Conservation (phyloP, 164 flowering plant species). For the Chimonanthus salicifolius region DNA sequence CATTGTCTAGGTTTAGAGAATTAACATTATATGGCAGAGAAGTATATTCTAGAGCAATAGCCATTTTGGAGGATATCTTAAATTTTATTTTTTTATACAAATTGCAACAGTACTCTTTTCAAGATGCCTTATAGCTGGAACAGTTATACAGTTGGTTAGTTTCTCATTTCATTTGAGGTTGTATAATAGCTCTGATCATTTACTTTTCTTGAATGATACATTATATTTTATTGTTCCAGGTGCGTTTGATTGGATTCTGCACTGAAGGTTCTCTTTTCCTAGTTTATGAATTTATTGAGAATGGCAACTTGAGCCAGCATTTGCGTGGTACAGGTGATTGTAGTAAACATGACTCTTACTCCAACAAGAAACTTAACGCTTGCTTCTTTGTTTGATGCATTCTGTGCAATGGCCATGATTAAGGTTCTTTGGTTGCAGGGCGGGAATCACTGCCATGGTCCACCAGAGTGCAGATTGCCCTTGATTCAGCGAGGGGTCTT, state of each 20-base stretch:
- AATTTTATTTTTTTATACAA: too few relatives aligned
- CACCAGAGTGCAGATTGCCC: conserved; percentile 85
- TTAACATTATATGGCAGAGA: too few relatives aligned
- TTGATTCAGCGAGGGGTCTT: conserved; percentile 96
- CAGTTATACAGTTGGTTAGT: neutral
- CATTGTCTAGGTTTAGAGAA: too few relatives aligned
- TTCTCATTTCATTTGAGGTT: neutral
- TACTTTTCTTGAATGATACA: neutral
- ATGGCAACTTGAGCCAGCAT: conserved; percentile 84
- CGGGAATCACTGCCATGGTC: conserved; percentile 73
- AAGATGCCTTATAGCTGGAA: neutral
- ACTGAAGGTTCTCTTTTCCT: conserved; percentile 71
- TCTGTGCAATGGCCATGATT: neutral
- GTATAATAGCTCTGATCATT: neutral
- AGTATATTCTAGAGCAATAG: too few relatives aligned
- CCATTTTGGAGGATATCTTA: too few relatives aligned
- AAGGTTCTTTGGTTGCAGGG: conserved; percentile 25
- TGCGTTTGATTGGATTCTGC: conserved; percentile 92
- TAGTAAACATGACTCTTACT: neutral
- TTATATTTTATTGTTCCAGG: conserved; percentile 32
- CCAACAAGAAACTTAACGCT: neutral
- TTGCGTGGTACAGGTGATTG: conserved; percentile 62
- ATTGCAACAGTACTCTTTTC: neutral
- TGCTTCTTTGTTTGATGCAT: neutral
- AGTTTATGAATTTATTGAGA: conserved; percentile 83